Evolutionary conservation across 176 grass and related monocot genomes (phyloP), one percentile per base, ranked within the genome.

Genomic region (Carex parvula): DNA sequence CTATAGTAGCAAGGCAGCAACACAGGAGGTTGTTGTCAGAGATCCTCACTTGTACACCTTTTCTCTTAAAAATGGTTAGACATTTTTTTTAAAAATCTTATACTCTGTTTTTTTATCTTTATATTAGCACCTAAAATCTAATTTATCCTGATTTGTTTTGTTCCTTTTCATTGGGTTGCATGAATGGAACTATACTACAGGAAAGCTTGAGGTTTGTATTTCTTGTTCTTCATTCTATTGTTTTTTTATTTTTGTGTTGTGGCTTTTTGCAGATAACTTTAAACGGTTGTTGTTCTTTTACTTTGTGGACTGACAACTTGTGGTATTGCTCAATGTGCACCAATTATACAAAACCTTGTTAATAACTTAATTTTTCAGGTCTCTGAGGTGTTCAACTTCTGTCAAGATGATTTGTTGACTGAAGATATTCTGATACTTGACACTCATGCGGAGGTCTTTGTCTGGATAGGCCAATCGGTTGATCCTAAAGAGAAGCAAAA

Each of bases 401-500:
- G 90, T 70, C 95, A 98, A 98, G 95, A 98, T 88, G 95, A 98
- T 92, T 84, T 98, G 71, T 94, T 98, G 88, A 92, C 95, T 52
- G 95, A 98, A 88, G 95, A 98, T 57, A 92, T 98, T 67, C 74
- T 94, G 90, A 84, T 94, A 91, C 84, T 98, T 67, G 95, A 98
- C 62, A 98, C 92, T 70, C 90, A 91, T 79, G 90, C 87, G 84
- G 95, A 98, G 79, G 90, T 94, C 63, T 93, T 98, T 80, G 70
- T 98, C 80, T 98, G 95, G 95, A 81, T 98, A 73, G 95, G 95
- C 85, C 87, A 94, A 55, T 93, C 85, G 0, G 90, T 98, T 70
- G 95, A 94, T 85, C 46, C 90, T 37, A 94, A 90, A 81, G 95
- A 98, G 87, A 98, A 93, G 80, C 95, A 90, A 60, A 91, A 91